phyloP scores from a whole-genome alignment of 345 rosid species.

The Populus euphratica region DNA sequence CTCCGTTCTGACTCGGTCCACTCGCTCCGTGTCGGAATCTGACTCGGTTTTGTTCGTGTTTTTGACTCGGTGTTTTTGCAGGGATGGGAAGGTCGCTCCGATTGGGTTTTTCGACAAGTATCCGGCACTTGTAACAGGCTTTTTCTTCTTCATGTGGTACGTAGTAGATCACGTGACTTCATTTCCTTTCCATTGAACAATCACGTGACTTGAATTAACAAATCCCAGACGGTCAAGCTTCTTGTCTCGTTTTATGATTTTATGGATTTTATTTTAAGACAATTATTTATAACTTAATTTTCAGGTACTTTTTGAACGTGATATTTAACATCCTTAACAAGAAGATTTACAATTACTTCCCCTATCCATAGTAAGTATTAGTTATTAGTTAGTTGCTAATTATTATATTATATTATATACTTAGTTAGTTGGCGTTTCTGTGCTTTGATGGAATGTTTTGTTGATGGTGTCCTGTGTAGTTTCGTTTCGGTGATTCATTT shows the following conservation, averaged over 20 bases:
- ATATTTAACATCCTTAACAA: constrained; percentile 96
- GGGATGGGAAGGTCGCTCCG: constrained; percentile 51
- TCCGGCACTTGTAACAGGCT: constrained; percentile 83
- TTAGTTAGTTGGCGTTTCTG: background rate
- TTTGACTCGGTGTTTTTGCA: constrained; percentile 37
- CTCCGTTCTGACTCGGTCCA: constrained; percentile 43
- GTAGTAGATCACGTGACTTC: constrained; percentile 1
- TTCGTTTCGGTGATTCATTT: constrained; percentile 92
- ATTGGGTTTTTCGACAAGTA: constrained; percentile 65
- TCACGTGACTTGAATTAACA: background rate
- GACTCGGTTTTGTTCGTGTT: constrained; percentile 23
- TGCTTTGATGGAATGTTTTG: background rate
- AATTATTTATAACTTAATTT: background rate
- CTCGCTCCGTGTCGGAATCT: constrained; percentile 19
- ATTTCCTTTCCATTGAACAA: background rate
- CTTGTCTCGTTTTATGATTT: too few relatives aligned
- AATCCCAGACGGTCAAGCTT: too few relatives aligned
- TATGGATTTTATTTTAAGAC: background rate
- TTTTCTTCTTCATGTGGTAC: constrained; percentile 98
- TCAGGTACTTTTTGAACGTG: constrained; percentile 88
- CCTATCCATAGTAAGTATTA: constrained; percentile 82
- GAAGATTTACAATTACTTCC: constrained; percentile 97
- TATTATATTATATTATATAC: background rate
- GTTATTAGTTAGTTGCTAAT: background rate
- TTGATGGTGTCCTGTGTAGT: constrained; percentile 31